These are phyloP conservation scores for Ochetophila trinervis DNA, from an alignment of 306 rosid genomes.

Conservation along the genomic window DNA sequence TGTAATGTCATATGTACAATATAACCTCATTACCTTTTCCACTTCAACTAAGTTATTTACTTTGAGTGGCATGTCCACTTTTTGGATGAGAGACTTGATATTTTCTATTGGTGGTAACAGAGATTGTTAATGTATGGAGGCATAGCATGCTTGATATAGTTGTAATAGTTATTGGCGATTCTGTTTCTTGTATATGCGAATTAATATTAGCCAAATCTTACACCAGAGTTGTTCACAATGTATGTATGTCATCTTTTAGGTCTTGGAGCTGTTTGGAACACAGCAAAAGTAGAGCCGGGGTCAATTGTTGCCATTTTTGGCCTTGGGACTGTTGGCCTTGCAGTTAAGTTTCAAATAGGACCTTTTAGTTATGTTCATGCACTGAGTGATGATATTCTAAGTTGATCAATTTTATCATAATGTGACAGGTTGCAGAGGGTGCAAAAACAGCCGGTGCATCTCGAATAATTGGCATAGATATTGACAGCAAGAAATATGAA, in stretches of 20 bases:
- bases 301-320: slow-evolving; percentile 90
- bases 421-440: slow-evolving; percentile 85
- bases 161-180: neutral
- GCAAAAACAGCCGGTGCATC: slow-evolving; percentile 95
- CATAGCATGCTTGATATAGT: neutral
- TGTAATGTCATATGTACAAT: neutral
- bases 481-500: slow-evolving; percentile 74
- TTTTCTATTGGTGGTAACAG: no score
- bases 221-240: neutral
- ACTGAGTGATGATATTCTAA: slow-evolving; percentile 16
- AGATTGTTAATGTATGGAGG: neutral
- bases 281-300: slow-evolving; percentile 89
- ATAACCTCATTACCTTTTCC: no score
- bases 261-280: slow-evolving; percentile 99
- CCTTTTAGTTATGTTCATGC: slow-evolving; percentile 15
- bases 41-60: neutral
- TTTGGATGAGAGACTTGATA: neutral
- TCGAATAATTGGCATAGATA: slow-evolving; percentile 74
- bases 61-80: neutral
- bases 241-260: slow-evolving; percentile 37
- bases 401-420: slow-evolving; percentile 17
- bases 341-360: slow-evolving; percentile 50
- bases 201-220: neutral
- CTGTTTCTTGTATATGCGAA: neutral
- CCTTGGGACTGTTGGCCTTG: slow-evolving; percentile 93